Percentiles rank a stretch among this genome's conserved stretches.
Evolutionary conservation across 257 asterid species (phyloP).

Genomic region (Jaltomata sinuosa): DNA sequence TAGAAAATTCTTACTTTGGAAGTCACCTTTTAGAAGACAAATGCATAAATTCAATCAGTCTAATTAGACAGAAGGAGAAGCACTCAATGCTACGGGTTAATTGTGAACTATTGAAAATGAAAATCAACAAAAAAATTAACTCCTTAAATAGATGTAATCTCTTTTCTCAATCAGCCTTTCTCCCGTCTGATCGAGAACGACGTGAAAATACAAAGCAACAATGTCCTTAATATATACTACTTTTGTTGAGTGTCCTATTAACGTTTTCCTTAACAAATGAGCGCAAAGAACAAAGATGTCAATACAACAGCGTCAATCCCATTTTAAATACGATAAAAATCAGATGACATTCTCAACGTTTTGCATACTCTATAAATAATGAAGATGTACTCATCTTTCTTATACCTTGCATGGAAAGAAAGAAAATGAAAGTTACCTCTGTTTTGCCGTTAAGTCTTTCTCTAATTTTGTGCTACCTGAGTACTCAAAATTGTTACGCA

Average conservation of each 20-base stretch:
- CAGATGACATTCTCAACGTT: background rate
- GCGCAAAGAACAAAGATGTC: background rate
- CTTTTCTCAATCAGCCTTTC: background rate
- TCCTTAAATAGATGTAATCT: no score
- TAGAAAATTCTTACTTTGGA: background rate
- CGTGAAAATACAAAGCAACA: background rate
- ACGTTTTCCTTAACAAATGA: background rate
- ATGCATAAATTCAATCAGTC: no score
- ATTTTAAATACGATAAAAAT: background rate
- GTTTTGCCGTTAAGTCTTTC: background rate
- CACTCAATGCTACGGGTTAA: no score
- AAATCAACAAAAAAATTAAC: no score
- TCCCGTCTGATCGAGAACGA: background rate
- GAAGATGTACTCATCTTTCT: background rate
- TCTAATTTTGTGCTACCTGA: slow-evolving; percentile 15
- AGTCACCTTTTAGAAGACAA: no score
- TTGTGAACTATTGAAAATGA: no score
- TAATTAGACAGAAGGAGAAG: no score
- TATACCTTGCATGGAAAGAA: background rate
- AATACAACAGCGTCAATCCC: background rate
- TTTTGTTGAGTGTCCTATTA: background rate
- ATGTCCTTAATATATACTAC: background rate
- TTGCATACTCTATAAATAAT: background rate
- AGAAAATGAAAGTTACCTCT: slow-evolving; percentile 16
- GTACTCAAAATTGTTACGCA: slow-evolving; percentile 17